phyloP scores from a whole-genome alignment of 2,329 filamentous ascomycete genomes.

The Fusarium verrucosum region DNA sequence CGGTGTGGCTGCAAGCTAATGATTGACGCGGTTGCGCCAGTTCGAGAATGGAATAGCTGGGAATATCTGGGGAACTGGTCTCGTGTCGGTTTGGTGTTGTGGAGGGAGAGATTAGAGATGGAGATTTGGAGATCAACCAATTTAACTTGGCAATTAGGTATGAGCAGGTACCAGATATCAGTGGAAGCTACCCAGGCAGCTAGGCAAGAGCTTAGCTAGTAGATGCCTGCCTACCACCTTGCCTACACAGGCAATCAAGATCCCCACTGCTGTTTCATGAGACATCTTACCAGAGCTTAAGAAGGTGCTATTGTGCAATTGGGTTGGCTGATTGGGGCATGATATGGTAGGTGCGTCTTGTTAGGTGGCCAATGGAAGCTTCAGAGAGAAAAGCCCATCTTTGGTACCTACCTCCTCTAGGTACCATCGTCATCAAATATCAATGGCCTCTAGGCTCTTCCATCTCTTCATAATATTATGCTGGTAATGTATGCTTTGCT shows the following conservation, averaged over 20 bases:
- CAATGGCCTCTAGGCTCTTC: too few species aligned
- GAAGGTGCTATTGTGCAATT: background rate
- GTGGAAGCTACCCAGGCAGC: background rate
- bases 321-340: background rate
- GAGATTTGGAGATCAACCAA: slow-evolving; percentile 14
- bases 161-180: background rate
- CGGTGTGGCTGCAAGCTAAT: slow-evolving; percentile 13
- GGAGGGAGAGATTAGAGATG: slow-evolving; percentile 20
- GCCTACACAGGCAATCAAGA: too few species aligned
- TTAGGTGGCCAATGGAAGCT: too few species aligned
- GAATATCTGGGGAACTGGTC: slow-evolving; percentile 32
- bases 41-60: slow-evolving; percentile 16
- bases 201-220: background rate
- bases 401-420: background rate
- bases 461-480: background rate
- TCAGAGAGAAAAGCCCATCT: too few species aligned
- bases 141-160: background rate
- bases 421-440: background rate
- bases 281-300: background rate
- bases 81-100: slow-evolving; percentile 3
- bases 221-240: too few species aligned
- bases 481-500: background rate
- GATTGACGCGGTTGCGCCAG: slow-evolving; percentile 22
- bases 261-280: background rate
- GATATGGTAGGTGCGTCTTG: slow-evolving; percentile 1